Evolutionary conservation across 1,284 basidiomycete species (phyloP).

Genomic region (Ustilago trichophora): DNA sequence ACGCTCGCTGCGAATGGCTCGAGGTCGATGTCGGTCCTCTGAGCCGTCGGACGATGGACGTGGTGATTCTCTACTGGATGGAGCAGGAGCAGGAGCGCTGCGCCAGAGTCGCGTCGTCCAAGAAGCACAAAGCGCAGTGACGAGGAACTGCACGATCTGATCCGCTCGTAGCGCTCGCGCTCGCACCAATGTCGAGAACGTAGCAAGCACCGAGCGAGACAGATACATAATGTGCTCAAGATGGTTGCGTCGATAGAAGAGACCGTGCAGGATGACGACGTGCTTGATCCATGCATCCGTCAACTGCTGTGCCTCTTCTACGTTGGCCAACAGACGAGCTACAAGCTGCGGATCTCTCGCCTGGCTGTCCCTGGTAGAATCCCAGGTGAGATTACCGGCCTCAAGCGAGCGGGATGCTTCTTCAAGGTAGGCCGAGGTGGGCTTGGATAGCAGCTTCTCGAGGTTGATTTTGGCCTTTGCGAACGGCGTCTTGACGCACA

Average conservation of each 20-base stretch:
- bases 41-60: conserved; percentile 23
- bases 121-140: conserved; percentile 53
- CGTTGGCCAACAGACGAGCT: conserved; percentile 15
- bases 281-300: conserved; percentile 36
- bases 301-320: conserved; percentile 17
- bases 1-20: conserved; percentile 72
- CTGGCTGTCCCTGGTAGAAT: conserved; percentile 20
- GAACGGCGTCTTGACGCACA: conserved; percentile 86
- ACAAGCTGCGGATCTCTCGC: conserved; percentile 27
- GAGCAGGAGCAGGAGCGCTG: conserved; percentile 21
- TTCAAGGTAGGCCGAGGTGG: conserved; percentile 37
- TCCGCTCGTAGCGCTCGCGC: conserved; percentile 50
- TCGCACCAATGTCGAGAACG: conserved; percentile 40
- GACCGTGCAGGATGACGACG: conserved; percentile 55
- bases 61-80: conserved; percentile 22
- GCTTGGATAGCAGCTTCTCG: conserved; percentile 69
- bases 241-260: conserved; percentile 49
- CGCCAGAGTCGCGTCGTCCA: conserved; percentile 57
- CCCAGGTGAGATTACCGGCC: conserved; percentile 15
- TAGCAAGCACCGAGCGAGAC: conserved; percentile 44
- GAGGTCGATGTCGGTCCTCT: conserved; percentile 36
- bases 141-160: conserved; percentile 57
- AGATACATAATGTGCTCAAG: conserved; percentile 47
- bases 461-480: conserved; percentile 88
- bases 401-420: conserved; percentile 16